Conservation (phyloP, 345 rosid species). For the Isatis tinctoria region DNA sequence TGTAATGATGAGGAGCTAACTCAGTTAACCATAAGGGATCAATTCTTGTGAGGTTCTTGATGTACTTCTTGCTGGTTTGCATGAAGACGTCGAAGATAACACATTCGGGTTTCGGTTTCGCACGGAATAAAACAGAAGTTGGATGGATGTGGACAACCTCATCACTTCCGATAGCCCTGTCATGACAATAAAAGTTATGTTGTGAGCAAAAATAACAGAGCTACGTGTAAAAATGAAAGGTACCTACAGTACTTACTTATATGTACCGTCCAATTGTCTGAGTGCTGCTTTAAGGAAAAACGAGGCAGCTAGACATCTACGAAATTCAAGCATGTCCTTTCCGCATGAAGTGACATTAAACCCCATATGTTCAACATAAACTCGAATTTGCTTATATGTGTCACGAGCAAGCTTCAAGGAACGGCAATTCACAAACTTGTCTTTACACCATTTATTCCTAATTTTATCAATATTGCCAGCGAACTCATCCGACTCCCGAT, state of each 20-base stretch:
- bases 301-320: slow-evolving; percentile 86
- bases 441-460: slow-evolving; percentile 86
- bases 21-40: slow-evolving; percentile 85
- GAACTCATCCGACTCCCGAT: slow-evolving; percentile 63
- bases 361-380: slow-evolving; percentile 72
- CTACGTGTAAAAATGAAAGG: background rate
- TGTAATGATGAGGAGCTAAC: slow-evolving; percentile 80
- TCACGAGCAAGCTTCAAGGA: slow-evolving; percentile 79
- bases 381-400: slow-evolving; percentile 81
- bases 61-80: slow-evolving; percentile 75
- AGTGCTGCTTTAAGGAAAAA: slow-evolving; percentile 93
- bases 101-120: slow-evolving; percentile 76
- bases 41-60: slow-evolving; percentile 66
- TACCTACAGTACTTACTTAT: too few relatives aligned
- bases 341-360: slow-evolving; percentile 73
- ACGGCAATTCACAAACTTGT: slow-evolving; percentile 74
- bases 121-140: slow-evolving; percentile 63
- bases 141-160: slow-evolving; percentile 88
- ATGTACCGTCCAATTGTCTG: slow-evolving; percentile 81
- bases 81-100: slow-evolving; percentile 75
- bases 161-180: slow-evolving; percentile 88
- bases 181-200: slow-evolving; percentile 1
- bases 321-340: slow-evolving; percentile 65
- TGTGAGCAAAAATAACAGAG: background rate
- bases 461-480: slow-evolving; percentile 55